Evolutionary conservation across 495 filamentous ascomycete species (phyloP), one percentile per base, ranked within the genome.

Genomic region (Aspergillus indologenus): DNA sequence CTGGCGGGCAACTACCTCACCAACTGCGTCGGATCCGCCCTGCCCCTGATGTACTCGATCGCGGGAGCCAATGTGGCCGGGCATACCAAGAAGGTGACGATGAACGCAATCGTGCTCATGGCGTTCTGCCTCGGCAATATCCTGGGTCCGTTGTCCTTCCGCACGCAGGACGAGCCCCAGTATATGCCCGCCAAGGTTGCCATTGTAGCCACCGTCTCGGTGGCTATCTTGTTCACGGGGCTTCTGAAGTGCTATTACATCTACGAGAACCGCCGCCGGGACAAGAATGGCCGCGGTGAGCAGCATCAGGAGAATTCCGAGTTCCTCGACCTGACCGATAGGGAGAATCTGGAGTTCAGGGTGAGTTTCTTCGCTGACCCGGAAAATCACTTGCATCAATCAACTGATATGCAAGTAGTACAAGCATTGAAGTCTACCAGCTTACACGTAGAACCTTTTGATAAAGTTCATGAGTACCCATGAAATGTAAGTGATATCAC

Each of bases 151-250:
- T 73, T 79, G 49, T 82, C 81, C 6, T 85, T 85, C 65, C 72
- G 75, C 63, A 61, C 70, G 9, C 23, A 63, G 42, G 66, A 74
- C 15, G 70, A 62, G 18, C 73, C 73, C 7, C 68, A 81, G 7
- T 88, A 84, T 60, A 77, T 75, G 15, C 84, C 85, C 0, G 86
- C 86, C 12, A 88, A 88, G 72, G 80, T 87, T 47, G 74, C 83
- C 1, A 75, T 88, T 14, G 65, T 84, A 12, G 80, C 72, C 1
- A 80, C 77, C 1, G 71, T 76, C 43, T 67, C 74, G 2, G 75
- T 72, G 0, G 75, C 71, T 17, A 76, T 74, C 23, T 45, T 78
- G 0, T 62, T 78, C 22, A 60, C 74, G 0, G 14, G 71, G 19
- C 20, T 77, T 1, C 60, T 83, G 44, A 66, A 69, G 11, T 44